Evolutionary conservation across 345 rosid genomes (phyloP).

Genomic region (Trapa bicornis): DNA sequence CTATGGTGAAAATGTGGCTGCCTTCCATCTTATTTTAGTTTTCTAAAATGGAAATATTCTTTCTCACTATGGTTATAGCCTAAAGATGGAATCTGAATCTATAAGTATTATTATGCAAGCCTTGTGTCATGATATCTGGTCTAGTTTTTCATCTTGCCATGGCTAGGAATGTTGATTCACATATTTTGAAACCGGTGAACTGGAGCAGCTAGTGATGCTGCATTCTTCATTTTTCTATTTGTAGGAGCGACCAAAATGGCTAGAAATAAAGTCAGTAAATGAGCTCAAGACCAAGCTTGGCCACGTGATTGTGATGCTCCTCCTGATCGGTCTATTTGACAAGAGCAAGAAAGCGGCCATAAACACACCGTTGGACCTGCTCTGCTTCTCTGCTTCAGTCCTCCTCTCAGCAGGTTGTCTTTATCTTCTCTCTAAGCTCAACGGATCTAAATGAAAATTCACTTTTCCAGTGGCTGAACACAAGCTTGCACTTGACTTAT

Average conservation of each 20-base stretch:
- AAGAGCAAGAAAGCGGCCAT: constrained; percentile 69
- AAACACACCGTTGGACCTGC: constrained; percentile 53
- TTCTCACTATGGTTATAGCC: not conserved
- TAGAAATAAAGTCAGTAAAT: constrained; percentile 62
- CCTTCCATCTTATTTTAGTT: not conserved
- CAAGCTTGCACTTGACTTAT: not conserved
- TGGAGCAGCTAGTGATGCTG: not conserved
- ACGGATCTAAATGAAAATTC: constrained; percentile 20
- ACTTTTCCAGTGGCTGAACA: not conserved
- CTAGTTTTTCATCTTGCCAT: not conserved
- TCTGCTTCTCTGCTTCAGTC: constrained; percentile 70
- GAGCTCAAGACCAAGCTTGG: constrained; percentile 83
- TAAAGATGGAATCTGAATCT: no score
- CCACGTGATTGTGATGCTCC: constrained; percentile 92
- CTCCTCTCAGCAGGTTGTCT: constrained; percentile 73
- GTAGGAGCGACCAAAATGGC: constrained; percentile 81
- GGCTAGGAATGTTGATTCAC: not conserved
- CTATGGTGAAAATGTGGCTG: no score
- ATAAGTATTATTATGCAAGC: not conserved
- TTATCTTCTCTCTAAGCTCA: constrained; percentile 69
- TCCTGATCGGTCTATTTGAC: constrained; percentile 75
- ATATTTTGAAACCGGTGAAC: not conserved
- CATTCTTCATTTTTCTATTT: not conserved
- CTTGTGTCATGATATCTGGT: not conserved
- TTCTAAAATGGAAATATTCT: not conserved